Evolutionary conservation across 2,329 filamentous ascomycete genomes (phyloP).

Genomic region (Aspergillus ustus): DNA sequence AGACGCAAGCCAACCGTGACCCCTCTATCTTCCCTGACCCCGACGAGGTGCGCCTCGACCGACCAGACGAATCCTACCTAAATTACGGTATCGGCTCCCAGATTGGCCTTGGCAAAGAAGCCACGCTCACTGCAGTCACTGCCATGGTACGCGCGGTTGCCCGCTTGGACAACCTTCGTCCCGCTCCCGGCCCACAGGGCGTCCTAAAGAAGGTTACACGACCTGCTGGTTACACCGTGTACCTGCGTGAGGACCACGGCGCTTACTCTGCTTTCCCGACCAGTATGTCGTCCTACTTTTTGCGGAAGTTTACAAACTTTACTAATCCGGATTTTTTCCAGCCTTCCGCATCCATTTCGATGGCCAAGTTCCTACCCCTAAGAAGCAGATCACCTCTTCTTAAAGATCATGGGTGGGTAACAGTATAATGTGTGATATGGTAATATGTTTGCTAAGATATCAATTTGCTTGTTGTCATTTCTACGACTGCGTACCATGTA

Average conservation of each 20-base stretch:
- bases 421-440: constrained; percentile 2
- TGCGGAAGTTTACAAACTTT: not conserved
- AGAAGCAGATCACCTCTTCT: constrained; percentile 20
- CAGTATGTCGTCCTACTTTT: constrained; percentile 33
- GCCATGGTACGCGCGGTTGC: constrained; percentile 72
- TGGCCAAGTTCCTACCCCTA: constrained; percentile 36
- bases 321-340: constrained; percentile 27
- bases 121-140: constrained; percentile 65
- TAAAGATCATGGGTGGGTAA: not conserved
- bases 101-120: constrained; percentile 64
- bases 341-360: constrained; percentile 53
- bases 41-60: constrained; percentile 61
- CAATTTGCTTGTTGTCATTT: constrained; percentile 2
- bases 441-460: constrained; percentile 10
- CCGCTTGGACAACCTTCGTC: constrained; percentile 62
- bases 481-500: not conserved
- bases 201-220: constrained; percentile 67
- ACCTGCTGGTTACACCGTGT: constrained; percentile 61
- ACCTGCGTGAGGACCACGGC: constrained; percentile 70
- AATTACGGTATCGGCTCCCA: constrained; percentile 68
- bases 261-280: constrained; percentile 57
- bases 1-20: constrained; percentile 60
- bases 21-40: constrained; percentile 42
- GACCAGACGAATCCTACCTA: constrained; percentile 68
- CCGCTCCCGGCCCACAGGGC: constrained; percentile 67